Base-by-base conservation (phyloP, 2,329 filamentous ascomycete species). In the Paracoccidioides lutzii region DNA sequence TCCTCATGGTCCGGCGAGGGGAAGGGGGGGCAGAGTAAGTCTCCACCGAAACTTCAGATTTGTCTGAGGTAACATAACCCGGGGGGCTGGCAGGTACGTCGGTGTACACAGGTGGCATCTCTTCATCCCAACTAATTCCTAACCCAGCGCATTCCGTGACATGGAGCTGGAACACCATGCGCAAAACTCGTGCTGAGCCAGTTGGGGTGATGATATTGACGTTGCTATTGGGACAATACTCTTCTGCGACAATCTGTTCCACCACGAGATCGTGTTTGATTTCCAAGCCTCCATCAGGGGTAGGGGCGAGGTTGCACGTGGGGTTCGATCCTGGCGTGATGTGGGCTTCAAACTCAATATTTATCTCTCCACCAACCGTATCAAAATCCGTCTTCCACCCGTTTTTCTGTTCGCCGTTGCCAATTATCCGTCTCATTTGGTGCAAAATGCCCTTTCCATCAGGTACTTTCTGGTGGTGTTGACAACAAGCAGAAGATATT, bases 61-160 rank as follows among this genome's bases (percentile, higher is more conserved):
- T 59, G 33, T 59, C 59, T 33, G 59, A 78, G 46, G 71, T 71
- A 7, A 67, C 74, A 71, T 90, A 90, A 5, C 76, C 78, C 0
- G 91, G 91, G 51, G 91, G 91, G 64, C 85, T 89, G 2, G 83
- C 84, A 0, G 91, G 90, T 44, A 97, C 90, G 67, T 97, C 89
- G 71, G 93, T 86, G 72, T 98, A 98, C 62, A 94, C 81, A 0
- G 91, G 91, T 10, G 91, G 91, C 66, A 88, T 84, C 75, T 98
- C 91, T 72, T 96, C 91, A 63, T 97, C 91, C 91, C 93, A 98
- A 63, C 87, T 88, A 64, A 98, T 90, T 52, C 91, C 90, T 67
- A 95, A 80, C 15, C 91, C 91, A 22, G 81, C 81, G 58, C 88
- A 81, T 73, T 95, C 87, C 3, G 90, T 96, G 55, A 97, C 79